Conservation (phyloP, 148 eudicot genomes). For the Agrostemma githago region DNA sequence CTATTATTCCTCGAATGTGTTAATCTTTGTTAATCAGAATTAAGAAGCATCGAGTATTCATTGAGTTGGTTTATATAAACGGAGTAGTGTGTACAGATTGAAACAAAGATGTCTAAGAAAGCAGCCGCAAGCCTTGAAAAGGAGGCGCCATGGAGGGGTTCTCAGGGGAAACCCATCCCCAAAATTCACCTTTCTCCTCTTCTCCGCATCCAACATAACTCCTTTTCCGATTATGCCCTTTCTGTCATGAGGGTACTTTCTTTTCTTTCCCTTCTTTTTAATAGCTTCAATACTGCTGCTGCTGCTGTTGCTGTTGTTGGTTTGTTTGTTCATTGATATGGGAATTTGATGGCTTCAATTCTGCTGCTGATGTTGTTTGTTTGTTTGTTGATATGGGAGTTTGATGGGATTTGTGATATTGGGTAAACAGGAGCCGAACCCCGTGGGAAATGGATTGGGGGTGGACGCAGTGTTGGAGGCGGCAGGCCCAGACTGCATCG, state of each 20-base stretch:
- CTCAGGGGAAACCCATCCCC: constrained; percentile 59
- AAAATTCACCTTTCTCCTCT: constrained; percentile 78
- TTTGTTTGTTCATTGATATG: neutral
- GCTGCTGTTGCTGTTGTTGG: neutral
- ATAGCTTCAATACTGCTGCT: neutral
- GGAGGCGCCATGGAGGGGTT: constrained; percentile 83
- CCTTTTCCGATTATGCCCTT: constrained; percentile 60
- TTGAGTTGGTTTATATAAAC: too few species aligned
- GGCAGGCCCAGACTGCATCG: constrained; percentile 97
- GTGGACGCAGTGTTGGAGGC: constrained; percentile 77
- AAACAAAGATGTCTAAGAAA: constrained; percentile 50
- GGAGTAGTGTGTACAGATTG: too few species aligned
- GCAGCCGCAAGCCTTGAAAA: constrained; percentile 41
- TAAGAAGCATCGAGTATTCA: too few species aligned
- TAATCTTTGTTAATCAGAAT: too few species aligned
- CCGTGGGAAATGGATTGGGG: constrained; percentile 77
- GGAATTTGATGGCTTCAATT: neutral
- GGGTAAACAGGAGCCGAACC: constrained; percentile 63
- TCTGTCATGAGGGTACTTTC: constrained; percentile 61
- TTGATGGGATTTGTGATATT: neutral
- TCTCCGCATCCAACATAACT: constrained; percentile 50
- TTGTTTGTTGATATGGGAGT: neutral
- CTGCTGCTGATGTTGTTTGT: neutral
- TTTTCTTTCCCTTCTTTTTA: neutral
- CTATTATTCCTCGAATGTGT: too few species aligned